A percentile compares a stretch with the other conserved stretches of the same genome.
phyloP scores from a whole-genome alignment of 2,329 filamentous ascomycete genomes.

The Mollisiaceae sp. region DNA sequence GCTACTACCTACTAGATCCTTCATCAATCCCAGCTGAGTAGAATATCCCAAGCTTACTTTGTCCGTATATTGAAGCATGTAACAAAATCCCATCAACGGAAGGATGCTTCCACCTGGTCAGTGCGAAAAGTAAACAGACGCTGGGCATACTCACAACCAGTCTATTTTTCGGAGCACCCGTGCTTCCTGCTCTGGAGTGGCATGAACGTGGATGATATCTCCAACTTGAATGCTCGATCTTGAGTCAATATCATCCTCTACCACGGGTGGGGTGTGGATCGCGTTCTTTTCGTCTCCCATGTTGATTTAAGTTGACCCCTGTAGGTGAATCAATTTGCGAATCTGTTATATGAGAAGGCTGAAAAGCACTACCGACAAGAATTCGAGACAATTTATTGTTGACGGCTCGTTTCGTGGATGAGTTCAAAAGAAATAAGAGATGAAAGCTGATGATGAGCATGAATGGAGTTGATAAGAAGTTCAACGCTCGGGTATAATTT shows the following conservation, averaged over 20 bases:
- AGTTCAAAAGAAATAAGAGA: no score
- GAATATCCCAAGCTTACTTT: slow-evolving; percentile 57
- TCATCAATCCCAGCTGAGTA: slow-evolving; percentile 59
- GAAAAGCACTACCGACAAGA: no score
- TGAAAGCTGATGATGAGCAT: no score
- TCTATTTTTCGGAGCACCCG: slow-evolving; percentile 15
- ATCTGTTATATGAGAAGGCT: no score
- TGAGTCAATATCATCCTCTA: background rate
- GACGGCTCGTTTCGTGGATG: no score
- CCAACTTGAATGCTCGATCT: background rate
- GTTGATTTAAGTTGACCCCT: no score
- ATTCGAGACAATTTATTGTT: no score
- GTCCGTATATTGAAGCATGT: slow-evolving; percentile 28
- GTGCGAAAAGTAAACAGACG: background rate
- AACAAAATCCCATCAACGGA: slow-evolving; percentile 12
- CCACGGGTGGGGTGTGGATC: background rate
- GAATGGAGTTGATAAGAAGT: no score
- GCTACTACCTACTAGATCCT: slow-evolving; percentile 48
- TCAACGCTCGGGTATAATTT: no score
- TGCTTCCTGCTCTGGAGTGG: slow-evolving; percentile 1
- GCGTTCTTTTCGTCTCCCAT: background rate
- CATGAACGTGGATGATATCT: slow-evolving; percentile 6
- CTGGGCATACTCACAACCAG: background rate
- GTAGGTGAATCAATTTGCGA: no score
- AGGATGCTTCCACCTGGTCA: slow-evolving; percentile 9